Conservation (phyloP, 2,329 filamentous ascomycete species). For the Cyphellophora europaea region DNA sequence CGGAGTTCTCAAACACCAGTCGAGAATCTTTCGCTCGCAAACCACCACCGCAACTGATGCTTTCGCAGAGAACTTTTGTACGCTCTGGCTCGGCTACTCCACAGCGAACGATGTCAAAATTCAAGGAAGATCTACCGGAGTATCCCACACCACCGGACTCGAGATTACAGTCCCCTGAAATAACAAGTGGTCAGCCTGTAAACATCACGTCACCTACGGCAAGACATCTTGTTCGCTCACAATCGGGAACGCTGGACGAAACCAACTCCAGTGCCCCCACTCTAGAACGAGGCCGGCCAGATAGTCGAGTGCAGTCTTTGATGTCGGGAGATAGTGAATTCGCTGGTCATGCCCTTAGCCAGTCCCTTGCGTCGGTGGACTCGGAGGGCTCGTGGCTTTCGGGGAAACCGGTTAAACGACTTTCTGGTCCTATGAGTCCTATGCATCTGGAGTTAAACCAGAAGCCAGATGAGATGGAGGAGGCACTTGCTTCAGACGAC, state of each 20-base stretch:
- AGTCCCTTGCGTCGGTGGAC: slow-evolving; percentile 87
- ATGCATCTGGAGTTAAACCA: slow-evolving; percentile 35
- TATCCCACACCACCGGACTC: slow-evolving; percentile 81
- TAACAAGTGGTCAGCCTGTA: slow-evolving; percentile 16
- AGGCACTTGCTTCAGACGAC: slow-evolving; percentile 65
- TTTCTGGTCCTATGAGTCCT: slow-evolving; percentile 34
- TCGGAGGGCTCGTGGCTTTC: slow-evolving; percentile 96
- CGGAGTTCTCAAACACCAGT: slow-evolving; percentile 87
- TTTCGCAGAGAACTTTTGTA: slow-evolving; percentile 28
- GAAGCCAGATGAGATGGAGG: slow-evolving; percentile 29
- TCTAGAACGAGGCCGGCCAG: slow-evolving; percentile 6
- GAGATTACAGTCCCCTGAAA: slow-evolving; percentile 67
- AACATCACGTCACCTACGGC: slow-evolving; percentile 3
- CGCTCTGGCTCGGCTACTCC: slow-evolving; percentile 46
- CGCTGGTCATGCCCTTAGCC: slow-evolving; percentile 45
- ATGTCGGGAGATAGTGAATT: slow-evolving; percentile 2
- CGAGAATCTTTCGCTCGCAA: slow-evolving; percentile 70
- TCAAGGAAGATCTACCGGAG: slow-evolving; percentile 85
- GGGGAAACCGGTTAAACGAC: slow-evolving; percentile 51
- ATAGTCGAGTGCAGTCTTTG: slow-evolving; percentile 3
- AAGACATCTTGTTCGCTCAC: slow-evolving; percentile 7
- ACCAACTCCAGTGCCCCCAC: slow-evolving; percentile 20
- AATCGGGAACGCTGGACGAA: slow-evolving; percentile 18
- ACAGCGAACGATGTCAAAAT: slow-evolving; percentile 78
- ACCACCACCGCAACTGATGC: slow-evolving; percentile 27